Evolutionary conservation across 768 basidiomycete species (phyloP).

Genomic region (Xerocomus brunneocitrinus): DNA sequence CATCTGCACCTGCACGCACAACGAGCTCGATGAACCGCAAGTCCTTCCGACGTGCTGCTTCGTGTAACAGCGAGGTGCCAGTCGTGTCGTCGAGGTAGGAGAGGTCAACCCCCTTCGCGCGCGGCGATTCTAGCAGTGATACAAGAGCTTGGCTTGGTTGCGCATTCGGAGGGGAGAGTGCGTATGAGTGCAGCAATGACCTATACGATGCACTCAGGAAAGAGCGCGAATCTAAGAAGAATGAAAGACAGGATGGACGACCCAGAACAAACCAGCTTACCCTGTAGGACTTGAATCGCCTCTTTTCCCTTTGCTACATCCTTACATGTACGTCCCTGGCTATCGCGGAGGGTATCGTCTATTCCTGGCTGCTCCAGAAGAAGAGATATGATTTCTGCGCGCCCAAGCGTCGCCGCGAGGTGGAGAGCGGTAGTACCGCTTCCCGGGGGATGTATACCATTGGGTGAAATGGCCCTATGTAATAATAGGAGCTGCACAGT

Average conservation of each 20-base stretch:
- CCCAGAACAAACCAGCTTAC: constrained; percentile 33
- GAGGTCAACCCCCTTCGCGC: constrained; percentile 68
- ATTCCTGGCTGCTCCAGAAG: constrained; percentile 76
- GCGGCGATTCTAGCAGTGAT: constrained; percentile 61
- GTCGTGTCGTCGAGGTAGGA: constrained; percentile 75
- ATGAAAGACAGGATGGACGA: constrained; percentile 5
- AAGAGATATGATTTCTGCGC: constrained; percentile 66
- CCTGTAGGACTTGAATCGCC: constrained; percentile 59
- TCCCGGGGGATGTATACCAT: constrained; percentile 66
- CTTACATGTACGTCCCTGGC: constrained; percentile 57
- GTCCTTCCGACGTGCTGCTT: constrained; percentile 79
- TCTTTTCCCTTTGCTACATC: constrained; percentile 75
- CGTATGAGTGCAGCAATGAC: constrained; percentile 67
- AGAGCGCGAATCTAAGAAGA: constrained; percentile 63
- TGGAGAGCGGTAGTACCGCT: constrained; percentile 71
- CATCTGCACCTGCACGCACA: constrained; percentile 81
- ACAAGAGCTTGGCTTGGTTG: constrained; percentile 44
- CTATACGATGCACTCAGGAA: constrained; percentile 72
- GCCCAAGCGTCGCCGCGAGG: constrained; percentile 67
- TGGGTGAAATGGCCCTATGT: constrained; percentile 75
- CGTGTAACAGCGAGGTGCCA: constrained; percentile 79
- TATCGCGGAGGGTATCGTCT: constrained; percentile 73
- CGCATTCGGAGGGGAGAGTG: constrained; percentile 49
- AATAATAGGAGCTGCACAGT: constrained; percentile 66
- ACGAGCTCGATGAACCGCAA: constrained; percentile 79